Evolutionary conservation across 352 stramenopile genomes (phyloP), one percentile per base, ranked within the genome.

Genomic region (Phytopythium sindhum): DNA sequence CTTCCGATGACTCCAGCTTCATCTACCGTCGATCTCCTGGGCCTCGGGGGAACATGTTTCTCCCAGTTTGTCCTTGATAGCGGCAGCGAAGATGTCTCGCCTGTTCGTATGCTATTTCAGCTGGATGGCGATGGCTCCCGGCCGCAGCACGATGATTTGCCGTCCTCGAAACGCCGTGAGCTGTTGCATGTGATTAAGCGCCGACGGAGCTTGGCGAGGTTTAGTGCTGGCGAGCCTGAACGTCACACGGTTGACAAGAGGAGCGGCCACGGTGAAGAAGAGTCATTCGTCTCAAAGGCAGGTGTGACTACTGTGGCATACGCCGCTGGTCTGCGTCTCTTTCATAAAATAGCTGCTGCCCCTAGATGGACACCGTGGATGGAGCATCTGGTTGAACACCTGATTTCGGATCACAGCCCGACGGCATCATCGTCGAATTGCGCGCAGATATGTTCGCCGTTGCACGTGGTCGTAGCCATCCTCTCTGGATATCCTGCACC

Each of bases 301-400:
- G 17, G 41, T 0, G 15, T 3, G 4, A 8, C n/a, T 24, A n/a
- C 41, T 12, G 41, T 47, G 41, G 41, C 4, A 21, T 64, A 44
- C 44, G 23, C 24, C 48, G 57, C 69, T 47, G 60, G 47, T 21
- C 55, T 74, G 19, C 59, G 63, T 1, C 64, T 82, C 11, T 60
- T 82, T n/a, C 74, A 82, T 23, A 68, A 28, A 8, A 28, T 82
- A 11, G 73, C 48, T 19, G 45, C 4, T 35, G 65, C 44, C 17
- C 28, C 44, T 37, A 45, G 35, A 19, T 82, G 72, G 74, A 55
- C 39, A 56, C 29, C 1, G 47, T 54, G 37, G 35, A 66, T 78
- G 21, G 54, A 65, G 15, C 8, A 57, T 2, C 68, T 74, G 41
- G 19, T 47, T 23, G 41, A 47, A 4, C 41, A 11, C 41, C 10